These are phyloP conservation scores for Neurospora sublineolata DNA, from an alignment of 495 filamentous ascomycete species.

Conservation along the genomic window DNA sequence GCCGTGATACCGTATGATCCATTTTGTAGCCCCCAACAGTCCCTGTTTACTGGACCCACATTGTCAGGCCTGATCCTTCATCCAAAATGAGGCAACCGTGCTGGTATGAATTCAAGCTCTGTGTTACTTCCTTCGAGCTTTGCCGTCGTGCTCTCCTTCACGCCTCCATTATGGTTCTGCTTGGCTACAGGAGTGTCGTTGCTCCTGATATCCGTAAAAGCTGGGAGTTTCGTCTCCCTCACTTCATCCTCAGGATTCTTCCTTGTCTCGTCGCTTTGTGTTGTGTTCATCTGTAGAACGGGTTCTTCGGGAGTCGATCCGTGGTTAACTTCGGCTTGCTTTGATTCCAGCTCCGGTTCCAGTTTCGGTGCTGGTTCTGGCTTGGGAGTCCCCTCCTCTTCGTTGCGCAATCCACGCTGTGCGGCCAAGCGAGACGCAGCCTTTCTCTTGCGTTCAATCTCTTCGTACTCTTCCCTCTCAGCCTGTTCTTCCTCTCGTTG, in stretches of 20 bases:
- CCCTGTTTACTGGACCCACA: background rate
- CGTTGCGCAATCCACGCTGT: slow-evolving; percentile 50
- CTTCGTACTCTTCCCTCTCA: slow-evolving; percentile 55
- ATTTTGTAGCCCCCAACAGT: background rate
- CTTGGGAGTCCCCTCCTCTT: slow-evolving; percentile 12
- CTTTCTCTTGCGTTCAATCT: slow-evolving; percentile 55
- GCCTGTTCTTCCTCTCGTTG: slow-evolving; percentile 64
- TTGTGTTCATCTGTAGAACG: background rate
- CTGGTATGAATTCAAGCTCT: slow-evolving; percentile 17
- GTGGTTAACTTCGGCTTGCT: background rate
- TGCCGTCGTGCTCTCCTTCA: background rate
- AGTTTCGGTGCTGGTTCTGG: slow-evolving; percentile 7
- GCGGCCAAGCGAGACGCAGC: slow-evolving; percentile 63
- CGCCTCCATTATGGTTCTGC: background rate
- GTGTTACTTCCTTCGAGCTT: background rate
- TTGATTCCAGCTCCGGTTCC: background rate
- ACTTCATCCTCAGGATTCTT: background rate
- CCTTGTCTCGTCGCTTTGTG: background rate
- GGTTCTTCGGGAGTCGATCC: background rate
- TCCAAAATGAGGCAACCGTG: slow-evolving; percentile 23
- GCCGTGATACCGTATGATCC: background rate
- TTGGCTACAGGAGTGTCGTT: background rate
- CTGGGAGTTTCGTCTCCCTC: slow-evolving; percentile 7
- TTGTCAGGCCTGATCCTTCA: background rate
- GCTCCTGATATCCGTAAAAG: background rate